phyloP scores from a whole-genome alignment of 106 monocot genomes.

The Acanthochlamys bracteata region DNA sequence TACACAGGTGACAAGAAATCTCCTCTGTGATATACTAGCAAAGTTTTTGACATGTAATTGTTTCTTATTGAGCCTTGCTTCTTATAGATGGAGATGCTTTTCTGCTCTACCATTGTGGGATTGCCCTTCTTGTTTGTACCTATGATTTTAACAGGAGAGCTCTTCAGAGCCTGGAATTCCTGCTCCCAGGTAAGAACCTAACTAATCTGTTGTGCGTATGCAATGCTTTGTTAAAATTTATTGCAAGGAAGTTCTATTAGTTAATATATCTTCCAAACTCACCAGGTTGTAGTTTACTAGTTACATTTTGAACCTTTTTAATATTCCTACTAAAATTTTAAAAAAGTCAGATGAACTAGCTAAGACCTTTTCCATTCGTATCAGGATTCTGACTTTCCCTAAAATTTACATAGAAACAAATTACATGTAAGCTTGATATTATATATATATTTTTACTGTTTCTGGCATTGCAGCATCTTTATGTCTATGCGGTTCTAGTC shows the following conservation, averaged over 20 bases:
- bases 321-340: too few relatives aligned
- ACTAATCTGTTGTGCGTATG: neutral
- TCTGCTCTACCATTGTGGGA: constrained; percentile 81
- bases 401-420: too few relatives aligned
- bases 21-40: neutral
- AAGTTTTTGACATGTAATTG: neutral
- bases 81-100: constrained; percentile 86
- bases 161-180: constrained; percentile 70
- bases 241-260: too few relatives aligned
- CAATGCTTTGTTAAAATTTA: too few relatives aligned
- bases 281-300: too few relatives aligned
- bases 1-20: constrained; percentile 48
- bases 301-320: too few relatives aligned
- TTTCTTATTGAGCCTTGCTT: neutral
- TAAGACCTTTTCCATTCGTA: too few relatives aligned
- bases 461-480: constrained; percentile 45
- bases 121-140: constrained; percentile 70
- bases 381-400: too few relatives aligned
- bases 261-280: too few relatives aligned
- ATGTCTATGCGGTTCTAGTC: constrained; percentile 72
- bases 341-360: too few relatives aligned
- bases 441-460: neutral
- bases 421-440: neutral
- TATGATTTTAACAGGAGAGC: constrained; percentile 85
- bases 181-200: constrained; percentile 50